Evolutionary conservation across 192 early-diverging fungal species (phyloP).

Genomic region (Backusella psychrophila): DNA sequence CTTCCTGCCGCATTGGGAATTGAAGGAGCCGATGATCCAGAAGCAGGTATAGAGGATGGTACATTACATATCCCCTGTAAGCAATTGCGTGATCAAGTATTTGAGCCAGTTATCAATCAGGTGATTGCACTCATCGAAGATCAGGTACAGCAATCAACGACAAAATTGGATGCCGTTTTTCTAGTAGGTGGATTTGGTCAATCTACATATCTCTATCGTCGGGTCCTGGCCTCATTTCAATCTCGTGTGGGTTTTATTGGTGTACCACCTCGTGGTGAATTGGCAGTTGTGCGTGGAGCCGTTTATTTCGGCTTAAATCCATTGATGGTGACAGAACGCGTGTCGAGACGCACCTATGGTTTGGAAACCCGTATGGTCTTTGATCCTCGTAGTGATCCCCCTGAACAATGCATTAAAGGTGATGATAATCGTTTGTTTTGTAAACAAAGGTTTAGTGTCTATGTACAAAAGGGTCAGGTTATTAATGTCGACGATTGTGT

Average conservation of each 20-base stretch:
- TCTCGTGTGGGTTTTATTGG: constrained; percentile 40
- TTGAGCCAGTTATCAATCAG: constrained; percentile 48
- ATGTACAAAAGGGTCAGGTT: constrained; percentile 32
- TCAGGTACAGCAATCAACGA: constrained; percentile 37
- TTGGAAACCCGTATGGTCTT: constrained; percentile 44
- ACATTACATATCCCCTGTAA: constrained; percentile 36
- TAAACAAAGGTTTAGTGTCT: constrained; percentile 32
- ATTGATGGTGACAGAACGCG: constrained; percentile 41
- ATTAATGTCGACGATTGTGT: constrained; percentile 45
- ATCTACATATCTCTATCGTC: constrained; percentile 47
- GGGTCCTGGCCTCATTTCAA: constrained; percentile 35
- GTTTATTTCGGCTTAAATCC: constrained; percentile 50
- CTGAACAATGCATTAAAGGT: constrained; percentile 36
- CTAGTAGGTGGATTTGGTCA: constrained; percentile 52
- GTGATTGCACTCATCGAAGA: constrained; percentile 43
- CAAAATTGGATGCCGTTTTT: constrained; percentile 42
- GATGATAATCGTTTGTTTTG: constrained; percentile 41
- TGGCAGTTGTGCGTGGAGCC: constrained; percentile 50
- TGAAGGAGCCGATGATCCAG: constrained; percentile 32
- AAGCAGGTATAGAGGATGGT: constrained; percentile 44
- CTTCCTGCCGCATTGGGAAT: constrained; percentile 38
- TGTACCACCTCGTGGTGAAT: constrained; percentile 45
- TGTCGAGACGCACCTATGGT: constrained; percentile 46
- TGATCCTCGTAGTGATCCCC: constrained; percentile 41
- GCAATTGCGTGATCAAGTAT: constrained; percentile 46